Evolutionary conservation across 495 filamentous ascomycete species (phyloP).

Genomic region (Daldinia grandis): DNA sequence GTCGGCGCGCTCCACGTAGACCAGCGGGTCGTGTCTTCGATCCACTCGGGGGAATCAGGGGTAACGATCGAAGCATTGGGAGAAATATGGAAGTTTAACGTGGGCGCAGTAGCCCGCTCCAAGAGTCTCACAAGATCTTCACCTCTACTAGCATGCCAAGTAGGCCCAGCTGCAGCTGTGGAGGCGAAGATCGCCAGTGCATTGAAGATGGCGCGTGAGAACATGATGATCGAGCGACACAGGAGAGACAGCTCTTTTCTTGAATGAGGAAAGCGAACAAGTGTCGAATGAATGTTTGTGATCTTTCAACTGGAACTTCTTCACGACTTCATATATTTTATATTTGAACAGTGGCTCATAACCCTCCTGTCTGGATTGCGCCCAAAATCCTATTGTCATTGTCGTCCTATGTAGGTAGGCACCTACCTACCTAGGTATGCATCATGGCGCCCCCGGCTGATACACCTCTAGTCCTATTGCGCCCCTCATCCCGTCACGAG

Average conservation of each 20-base stretch:
- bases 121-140: constrained; percentile 8
- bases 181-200: constrained; percentile 7
- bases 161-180: not conserved
- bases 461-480: not conserved
- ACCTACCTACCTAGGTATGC: too few species aligned
- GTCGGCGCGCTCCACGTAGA: constrained; percentile 6
- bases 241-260: not conserved
- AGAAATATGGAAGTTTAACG: not conserved
- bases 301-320: not conserved
- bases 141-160: not conserved
- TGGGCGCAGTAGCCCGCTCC: not conserved
- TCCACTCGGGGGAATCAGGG: constrained; percentile 1
- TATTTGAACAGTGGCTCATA: not conserved
- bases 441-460: not conserved
- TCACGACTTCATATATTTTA: not conserved
- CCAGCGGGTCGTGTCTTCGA: not conserved
- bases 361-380: not conserved
- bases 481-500: constrained; percentile 3
- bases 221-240: constrained; percentile 2
- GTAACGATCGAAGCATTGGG: constrained; percentile 1
- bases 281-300: not conserved
- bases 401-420: not conserved
- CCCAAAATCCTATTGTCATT: not conserved
- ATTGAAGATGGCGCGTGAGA: not conserved
- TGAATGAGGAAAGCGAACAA: not conserved